Conservation (phyloP, 2,329 filamentous ascomycete genomes). For the Ramularia endophylla region DNA sequence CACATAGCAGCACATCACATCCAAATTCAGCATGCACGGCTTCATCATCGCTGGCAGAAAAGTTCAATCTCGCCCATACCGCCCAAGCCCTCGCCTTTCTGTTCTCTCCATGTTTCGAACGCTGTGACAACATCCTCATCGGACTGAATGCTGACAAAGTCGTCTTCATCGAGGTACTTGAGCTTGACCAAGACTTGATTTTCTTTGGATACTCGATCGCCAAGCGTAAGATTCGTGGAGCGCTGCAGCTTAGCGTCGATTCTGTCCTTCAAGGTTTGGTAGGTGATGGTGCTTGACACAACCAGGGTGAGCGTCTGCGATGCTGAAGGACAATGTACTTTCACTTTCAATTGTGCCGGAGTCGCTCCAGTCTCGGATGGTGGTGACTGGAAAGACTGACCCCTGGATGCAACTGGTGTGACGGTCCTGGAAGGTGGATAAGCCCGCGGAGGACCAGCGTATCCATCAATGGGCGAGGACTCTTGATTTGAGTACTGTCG, state of each 20-base stretch:
- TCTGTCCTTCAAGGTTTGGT: constrained; percentile 86
- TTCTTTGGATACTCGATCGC: constrained; percentile 49
- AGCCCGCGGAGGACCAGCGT: constrained; percentile 3
- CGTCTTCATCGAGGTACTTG: constrained; percentile 87
- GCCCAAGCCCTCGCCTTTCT: constrained; percentile 53
- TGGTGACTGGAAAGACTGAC: constrained; percentile 11
- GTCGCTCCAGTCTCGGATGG: constrained; percentile 29
- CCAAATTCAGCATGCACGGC: neutral
- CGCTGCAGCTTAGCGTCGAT: constrained; percentile 92
- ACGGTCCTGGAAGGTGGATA: constrained; percentile 32
- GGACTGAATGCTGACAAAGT: constrained; percentile 87
- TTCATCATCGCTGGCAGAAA: constrained; percentile 57
- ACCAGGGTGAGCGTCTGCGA: constrained; percentile 93
- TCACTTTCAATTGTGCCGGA: constrained; percentile 79
- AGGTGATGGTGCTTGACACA: constrained; percentile 90
- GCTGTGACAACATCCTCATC: constrained; percentile 96
- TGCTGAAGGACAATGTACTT: constrained; percentile 73
- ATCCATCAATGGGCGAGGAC: constrained; percentile 18
- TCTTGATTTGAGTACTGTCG: constrained; percentile 33
- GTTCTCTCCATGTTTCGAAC: constrained; percentile 89
- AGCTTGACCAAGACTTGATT: constrained; percentile 61
- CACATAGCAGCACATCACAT: too few species aligned
- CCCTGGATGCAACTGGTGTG: constrained; percentile 31
- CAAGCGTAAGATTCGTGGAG: constrained; percentile 78
- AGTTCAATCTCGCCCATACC: constrained; percentile 86